Conservation (phyloP, 176 grass and related monocot species). For the Raddia distichophylla region DNA sequence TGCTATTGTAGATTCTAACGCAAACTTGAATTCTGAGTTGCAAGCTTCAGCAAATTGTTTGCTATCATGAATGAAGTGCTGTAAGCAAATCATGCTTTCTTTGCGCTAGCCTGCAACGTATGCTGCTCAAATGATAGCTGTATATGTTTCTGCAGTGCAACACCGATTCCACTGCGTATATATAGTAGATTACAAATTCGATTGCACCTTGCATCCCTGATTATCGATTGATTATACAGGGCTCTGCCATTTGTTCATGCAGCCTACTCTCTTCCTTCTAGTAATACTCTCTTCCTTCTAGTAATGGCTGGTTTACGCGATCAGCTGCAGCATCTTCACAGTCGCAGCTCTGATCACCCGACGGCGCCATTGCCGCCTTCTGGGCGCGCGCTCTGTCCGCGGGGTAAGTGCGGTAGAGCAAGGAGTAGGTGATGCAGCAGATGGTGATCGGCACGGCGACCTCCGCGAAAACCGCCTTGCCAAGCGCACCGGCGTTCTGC, state of each 20-base stretch:
- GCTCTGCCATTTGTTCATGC: not conserved
- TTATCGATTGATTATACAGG: not conserved
- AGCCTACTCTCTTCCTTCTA: not conserved
- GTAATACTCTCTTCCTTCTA: not conserved
- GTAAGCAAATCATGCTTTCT: not conserved
- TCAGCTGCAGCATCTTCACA: not conserved
- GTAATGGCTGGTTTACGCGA: conserved; percentile 31
- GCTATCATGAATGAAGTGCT: not conserved
- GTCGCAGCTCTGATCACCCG: not conserved
- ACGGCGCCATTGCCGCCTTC: not conserved
- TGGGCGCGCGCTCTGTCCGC: conserved; percentile 51
- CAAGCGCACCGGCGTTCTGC: conserved; percentile 63
- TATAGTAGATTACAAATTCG: too few relatives aligned
- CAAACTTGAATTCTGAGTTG: not conserved
- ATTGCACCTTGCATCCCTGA: not conserved
- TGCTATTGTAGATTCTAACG: not conserved
- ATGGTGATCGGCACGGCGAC: conserved; percentile 42
- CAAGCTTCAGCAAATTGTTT: not conserved
- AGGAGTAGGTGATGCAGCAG: conserved; percentile 53
- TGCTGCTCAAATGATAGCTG: not conserved
- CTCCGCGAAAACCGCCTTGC: conserved; percentile 56
- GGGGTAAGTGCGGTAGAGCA: conserved; percentile 59
- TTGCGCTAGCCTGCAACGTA: not conserved
- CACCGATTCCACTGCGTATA: not conserved
- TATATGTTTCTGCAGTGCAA: not conserved